phyloP scores from a whole-genome alignment of 805 yeast genomes.

The Huiozyma naganishii region DNA sequence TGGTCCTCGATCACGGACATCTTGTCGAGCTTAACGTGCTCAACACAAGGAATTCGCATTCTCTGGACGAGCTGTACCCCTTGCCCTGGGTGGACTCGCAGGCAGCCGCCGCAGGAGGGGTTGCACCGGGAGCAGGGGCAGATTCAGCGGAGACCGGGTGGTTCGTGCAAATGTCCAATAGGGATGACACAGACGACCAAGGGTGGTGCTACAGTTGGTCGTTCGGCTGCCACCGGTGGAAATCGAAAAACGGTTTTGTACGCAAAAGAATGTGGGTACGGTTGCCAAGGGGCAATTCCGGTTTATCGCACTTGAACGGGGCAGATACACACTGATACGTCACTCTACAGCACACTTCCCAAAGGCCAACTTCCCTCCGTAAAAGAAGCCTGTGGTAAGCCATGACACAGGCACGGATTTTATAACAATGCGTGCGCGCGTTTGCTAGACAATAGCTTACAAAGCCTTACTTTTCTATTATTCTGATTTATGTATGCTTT shows the following conservation, averaged over 20 bases:
- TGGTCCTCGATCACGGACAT: not conserved
- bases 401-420: too few species aligned
- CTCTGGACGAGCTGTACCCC: conserved; percentile 14
- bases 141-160: conserved; percentile 26
- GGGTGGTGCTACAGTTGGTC: conserved; percentile 69
- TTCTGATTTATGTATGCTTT: too few species aligned
- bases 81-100: conserved; percentile 3
- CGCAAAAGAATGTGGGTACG: conserved; percentile 56
- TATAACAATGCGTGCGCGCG: too few species aligned
- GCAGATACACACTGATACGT: too few species aligned
- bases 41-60: not conserved
- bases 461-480: too few species aligned
- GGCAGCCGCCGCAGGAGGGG: conserved; percentile 1
- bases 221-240: conserved; percentile 45
- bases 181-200: conserved; percentile 60
- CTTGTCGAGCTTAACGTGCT: too few species aligned
- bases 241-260: conserved; percentile 52
- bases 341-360: too few species aligned
- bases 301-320: too few species aligned
- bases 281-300: not conserved
- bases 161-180: conserved; percentile 56
- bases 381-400: too few species aligned
- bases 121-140: conserved; percentile 18
- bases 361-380: too few species aligned
- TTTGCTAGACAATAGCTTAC: too few species aligned